Percentiles rank a stretch among this genome's conserved stretches.
Conservation (phyloP, 169 alveolate species). For the Besnoitia besnoiti region DNA sequence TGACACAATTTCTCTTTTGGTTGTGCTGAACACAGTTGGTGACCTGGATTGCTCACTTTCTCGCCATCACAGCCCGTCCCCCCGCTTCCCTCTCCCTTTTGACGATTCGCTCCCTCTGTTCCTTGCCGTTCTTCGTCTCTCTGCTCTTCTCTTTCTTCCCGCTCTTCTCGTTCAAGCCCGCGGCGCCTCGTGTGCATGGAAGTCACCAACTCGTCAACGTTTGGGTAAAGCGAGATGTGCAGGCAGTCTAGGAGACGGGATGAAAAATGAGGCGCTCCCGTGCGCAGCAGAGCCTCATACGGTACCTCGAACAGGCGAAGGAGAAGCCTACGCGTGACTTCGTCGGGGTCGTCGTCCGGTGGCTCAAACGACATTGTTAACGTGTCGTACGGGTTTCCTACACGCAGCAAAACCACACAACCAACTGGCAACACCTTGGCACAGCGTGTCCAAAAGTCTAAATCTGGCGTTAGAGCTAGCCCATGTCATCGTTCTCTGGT, state of each 20-base stretch:
- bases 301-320: slow-evolving; percentile 14
- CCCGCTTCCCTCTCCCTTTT: too few species aligned
- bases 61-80: too few species aligned
- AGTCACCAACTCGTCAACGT: not conserved
- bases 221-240: not conserved
- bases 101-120: not conserved
- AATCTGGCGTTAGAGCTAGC: too few species aligned
- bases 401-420: not conserved
- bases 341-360: slow-evolving; percentile 48
- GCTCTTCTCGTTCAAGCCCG: not conserved
- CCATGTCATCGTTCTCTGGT: too few species aligned
- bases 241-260: slow-evolving; percentile 28
- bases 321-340: slow-evolving; percentile 3
- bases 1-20: too few species aligned
- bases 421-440: too few species aligned
- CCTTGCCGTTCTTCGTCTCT: not conserved
- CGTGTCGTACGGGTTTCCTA: slow-evolving; percentile 62
- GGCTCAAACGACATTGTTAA: slow-evolving; percentile 50
- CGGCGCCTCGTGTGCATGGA: not conserved
- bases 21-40: too few species aligned
- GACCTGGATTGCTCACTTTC: too few species aligned
- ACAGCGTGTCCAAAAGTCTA: too few species aligned
- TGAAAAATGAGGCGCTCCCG: slow-evolving; percentile 22
- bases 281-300: not conserved
- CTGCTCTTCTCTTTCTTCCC: not conserved